phyloP scores from a whole-genome alignment of 2,329 filamentous ascomycete genomes.

The Pseudocercospora vitis region DNA sequence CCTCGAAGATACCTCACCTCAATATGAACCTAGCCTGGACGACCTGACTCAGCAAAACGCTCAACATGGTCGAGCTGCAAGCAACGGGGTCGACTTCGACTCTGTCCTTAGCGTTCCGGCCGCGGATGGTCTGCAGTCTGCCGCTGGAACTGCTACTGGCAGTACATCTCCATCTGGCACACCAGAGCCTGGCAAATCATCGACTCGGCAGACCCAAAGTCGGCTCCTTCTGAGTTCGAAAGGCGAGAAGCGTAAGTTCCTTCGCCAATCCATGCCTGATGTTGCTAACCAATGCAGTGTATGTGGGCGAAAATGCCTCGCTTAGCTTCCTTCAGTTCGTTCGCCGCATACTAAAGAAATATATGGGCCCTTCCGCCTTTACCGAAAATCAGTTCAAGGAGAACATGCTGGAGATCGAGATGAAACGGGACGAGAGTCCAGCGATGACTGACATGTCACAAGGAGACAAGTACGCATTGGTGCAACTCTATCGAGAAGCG shows the following conservation, averaged over 20 bases:
- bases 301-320: constrained; percentile 53
- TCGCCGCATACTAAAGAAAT: constrained; percentile 49
- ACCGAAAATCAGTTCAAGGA: constrained; percentile 54
- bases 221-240: constrained; percentile 55
- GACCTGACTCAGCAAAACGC: not conserved
- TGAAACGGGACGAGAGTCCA: constrained; percentile 23
- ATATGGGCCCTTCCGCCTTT: constrained; percentile 57
- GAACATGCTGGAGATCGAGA: constrained; percentile 52
- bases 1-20: constrained; percentile 23
- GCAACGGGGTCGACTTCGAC: not conserved
- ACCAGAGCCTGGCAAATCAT: constrained; percentile 21
- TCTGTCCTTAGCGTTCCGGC: constrained; percentile 6
- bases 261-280: not conserved
- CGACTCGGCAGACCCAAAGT: constrained; percentile 24
- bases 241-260: constrained; percentile 52
- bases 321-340: constrained; percentile 59
- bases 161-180: constrained; percentile 21
- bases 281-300: constrained; percentile 40
- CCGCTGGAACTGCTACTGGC: constrained; percentile 4
- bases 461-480: constrained; percentile 36
- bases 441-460: constrained; percentile 34
- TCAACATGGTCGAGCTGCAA: not conserved
- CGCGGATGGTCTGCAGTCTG: constrained; percentile 9
- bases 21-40: constrained; percentile 14
- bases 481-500: constrained; percentile 38